Conservation (phyloP, 163 green algal genomes). For the Picocystis sp. region DNA sequence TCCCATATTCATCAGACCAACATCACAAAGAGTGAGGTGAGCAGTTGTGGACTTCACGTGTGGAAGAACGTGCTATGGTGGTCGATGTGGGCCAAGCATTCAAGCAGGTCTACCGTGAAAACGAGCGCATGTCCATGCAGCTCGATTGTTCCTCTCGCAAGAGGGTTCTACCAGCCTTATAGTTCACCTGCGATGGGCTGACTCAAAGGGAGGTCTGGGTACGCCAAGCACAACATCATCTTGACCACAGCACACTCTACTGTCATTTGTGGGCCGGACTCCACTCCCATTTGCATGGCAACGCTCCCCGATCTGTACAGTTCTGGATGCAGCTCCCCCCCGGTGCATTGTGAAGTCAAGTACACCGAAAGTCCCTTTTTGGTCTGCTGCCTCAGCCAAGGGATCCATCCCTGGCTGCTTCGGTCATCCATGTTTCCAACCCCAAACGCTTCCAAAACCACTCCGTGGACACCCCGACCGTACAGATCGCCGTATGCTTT, state of each 20-base stretch:
- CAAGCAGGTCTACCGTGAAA: too few species aligned
- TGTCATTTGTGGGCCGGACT: conserved; percentile 50
- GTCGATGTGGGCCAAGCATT: too few species aligned
- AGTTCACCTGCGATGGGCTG: conserved; percentile 70
- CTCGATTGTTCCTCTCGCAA: too few species aligned
- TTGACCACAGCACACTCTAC: conserved; percentile 69
- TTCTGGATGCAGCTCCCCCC: conserved; percentile 35
- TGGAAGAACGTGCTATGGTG: too few species aligned
- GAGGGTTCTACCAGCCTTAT: conserved; percentile 17
- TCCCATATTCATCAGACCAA: too few species aligned
- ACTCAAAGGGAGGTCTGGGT: conserved; percentile 56
- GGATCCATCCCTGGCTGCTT: conserved; percentile 42
- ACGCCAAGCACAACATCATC: conserved; percentile 53
- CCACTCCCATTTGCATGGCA: conserved; percentile 36
- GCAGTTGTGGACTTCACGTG: too few species aligned
- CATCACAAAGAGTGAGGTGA: too few species aligned
- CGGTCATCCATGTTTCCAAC: conserved; percentile 73
- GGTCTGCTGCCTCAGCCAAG: conserved; percentile 59
- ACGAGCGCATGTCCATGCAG: too few species aligned
- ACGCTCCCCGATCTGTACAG: conserved; percentile 28
- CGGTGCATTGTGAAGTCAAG: conserved; percentile 29
- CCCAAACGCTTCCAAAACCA: conserved; percentile 60
- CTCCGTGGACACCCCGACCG: conserved; percentile 35
- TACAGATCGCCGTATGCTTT: conserved; percentile 50
- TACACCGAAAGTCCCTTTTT: conserved; percentile 28